Conservation (phyloP, 495 filamentous ascomycete genomes). For the Penicillium angulare region DNA sequence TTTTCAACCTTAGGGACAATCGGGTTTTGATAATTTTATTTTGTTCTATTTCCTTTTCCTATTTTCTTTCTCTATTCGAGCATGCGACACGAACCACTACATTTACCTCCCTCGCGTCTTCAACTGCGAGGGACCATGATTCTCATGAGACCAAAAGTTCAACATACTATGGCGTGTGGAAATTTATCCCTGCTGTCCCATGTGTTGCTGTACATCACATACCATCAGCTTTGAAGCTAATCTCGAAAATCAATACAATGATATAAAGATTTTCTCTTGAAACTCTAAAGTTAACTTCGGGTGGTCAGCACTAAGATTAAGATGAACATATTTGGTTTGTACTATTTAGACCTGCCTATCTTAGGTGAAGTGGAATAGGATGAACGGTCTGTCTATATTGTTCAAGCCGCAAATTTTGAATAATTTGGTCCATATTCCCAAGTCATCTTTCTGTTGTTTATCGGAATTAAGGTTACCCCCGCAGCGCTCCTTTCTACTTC, state of each 20-base stretch:
- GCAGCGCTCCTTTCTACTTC: neutral
- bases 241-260: constrained; percentile 14
- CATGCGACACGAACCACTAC: constrained; percentile 35
- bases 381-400: too few relatives aligned
- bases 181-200: constrained; percentile 18
- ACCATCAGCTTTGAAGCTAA: constrained; percentile 4
- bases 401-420: too few relatives aligned
- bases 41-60: constrained; percentile 10
- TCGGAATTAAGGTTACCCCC: neutral
- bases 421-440: too few relatives aligned
- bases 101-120: constrained; percentile 34
- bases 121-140: constrained; percentile 34
- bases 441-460: too few relatives aligned
- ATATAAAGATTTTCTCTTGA: too few relatives aligned
- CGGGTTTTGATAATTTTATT: constrained; percentile 36
- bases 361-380: too few relatives aligned
- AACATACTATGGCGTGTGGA: constrained; percentile 24
- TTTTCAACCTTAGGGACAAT: constrained; percentile 50
- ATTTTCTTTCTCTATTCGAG: constrained; percentile 13
- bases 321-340: too few relatives aligned
- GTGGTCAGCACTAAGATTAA: too few relatives aligned
- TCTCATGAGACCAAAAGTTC: constrained; percentile 42
- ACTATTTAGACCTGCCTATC: too few relatives aligned
- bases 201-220: constrained; percentile 7
- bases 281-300: too few relatives aligned